Percentiles rank a stretch among this genome's conserved stretches.
phyloP scores from a whole-genome alignment of 495 filamentous ascomycete genomes.

The Lasiosphaeria ovina region DNA sequence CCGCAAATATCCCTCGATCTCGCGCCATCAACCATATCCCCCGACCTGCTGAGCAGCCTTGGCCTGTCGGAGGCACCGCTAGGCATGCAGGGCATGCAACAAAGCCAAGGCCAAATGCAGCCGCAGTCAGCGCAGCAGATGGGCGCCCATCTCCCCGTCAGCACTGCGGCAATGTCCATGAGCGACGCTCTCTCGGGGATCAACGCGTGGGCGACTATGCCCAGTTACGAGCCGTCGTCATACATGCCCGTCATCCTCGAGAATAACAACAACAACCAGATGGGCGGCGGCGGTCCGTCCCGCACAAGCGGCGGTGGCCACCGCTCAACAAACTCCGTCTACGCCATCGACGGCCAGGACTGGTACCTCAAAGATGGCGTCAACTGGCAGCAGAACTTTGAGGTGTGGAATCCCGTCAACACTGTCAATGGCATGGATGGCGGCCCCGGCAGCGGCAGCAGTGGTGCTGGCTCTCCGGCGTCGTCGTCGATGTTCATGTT shows the following conservation, averaged over 20 bases:
- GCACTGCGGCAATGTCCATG: slow-evolving; percentile 25
- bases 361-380: slow-evolving; percentile 52
- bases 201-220: slow-evolving; percentile 28
- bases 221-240: slow-evolving; percentile 14
- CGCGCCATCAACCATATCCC: slow-evolving; percentile 20
- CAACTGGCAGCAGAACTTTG: slow-evolving; percentile 49
- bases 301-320: slow-evolving; percentile 21
- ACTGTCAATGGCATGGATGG: background rate
- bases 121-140: slow-evolving; percentile 9
- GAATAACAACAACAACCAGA: slow-evolving; percentile 3
- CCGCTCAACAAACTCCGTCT: slow-evolving; percentile 19
- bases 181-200: slow-evolving; percentile 21
- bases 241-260: slow-evolving; percentile 12
- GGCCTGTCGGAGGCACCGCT: slow-evolving; percentile 6
- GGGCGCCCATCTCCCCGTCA: slow-evolving; percentile 15
- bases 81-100: background rate
- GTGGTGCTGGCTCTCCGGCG: background rate
- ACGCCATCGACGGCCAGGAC: slow-evolving; percentile 47
- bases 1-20: slow-evolving; percentile 25
- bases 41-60: slow-evolving; percentile 26
- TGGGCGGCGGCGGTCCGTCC: slow-evolving; percentile 1
- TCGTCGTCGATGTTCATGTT: slow-evolving; percentile 31
- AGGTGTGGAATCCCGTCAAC: slow-evolving; percentile 37
- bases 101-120: slow-evolving; percentile 2
- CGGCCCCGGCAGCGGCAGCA: background rate